A percentile compares a stretch with the other conserved stretches of the same genome.
These are phyloP conservation scores for Whalleya microplaca DNA, from an alignment of 2,329 filamentous ascomycete species.

Conservation along the genomic window DNA sequence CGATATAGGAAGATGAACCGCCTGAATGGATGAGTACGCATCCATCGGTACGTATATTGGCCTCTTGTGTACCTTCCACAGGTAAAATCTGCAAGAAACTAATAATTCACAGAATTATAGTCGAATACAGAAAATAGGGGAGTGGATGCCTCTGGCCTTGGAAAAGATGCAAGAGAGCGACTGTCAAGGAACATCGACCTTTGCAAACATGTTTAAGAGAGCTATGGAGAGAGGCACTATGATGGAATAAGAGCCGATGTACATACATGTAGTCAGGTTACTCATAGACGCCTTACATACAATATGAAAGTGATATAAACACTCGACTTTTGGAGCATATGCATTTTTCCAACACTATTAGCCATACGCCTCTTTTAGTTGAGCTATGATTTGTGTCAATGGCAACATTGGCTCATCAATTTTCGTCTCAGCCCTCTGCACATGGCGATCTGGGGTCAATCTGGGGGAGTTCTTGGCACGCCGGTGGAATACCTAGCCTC, in stretches of 20 bases:
- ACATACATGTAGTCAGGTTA: constrained; percentile 2
- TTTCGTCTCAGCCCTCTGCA: too few relatives aligned
- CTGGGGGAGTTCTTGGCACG: background rate
- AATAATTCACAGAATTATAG: constrained; percentile 54
- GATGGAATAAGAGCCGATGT: constrained; percentile 29
- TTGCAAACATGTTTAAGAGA: constrained; percentile 56
- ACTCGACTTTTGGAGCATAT: background rate
- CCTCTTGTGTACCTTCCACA: background rate
- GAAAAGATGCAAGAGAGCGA: constrained; percentile 58
- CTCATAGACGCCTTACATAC: background rate
- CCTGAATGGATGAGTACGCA: constrained; percentile 79
- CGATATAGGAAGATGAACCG: constrained; percentile 50
- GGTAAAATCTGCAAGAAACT: constrained; percentile 3
- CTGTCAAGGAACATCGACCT: constrained; percentile 55
- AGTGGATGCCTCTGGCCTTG: constrained; percentile 64
- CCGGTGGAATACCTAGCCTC: background rate
- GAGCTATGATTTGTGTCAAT: too few relatives aligned
- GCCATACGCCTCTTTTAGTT: too few relatives aligned
- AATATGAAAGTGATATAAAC: background rate
- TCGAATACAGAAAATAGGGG: constrained; percentile 65
- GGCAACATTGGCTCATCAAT: too few relatives aligned
- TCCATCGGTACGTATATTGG: constrained; percentile 60
- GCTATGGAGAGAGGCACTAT: constrained; percentile 46
- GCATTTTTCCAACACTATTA: background rate
- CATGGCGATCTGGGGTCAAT: background rate